Conservation (phyloP, 2,329 filamentous ascomycete genomes). For the Sporothrix pallida region DNA sequence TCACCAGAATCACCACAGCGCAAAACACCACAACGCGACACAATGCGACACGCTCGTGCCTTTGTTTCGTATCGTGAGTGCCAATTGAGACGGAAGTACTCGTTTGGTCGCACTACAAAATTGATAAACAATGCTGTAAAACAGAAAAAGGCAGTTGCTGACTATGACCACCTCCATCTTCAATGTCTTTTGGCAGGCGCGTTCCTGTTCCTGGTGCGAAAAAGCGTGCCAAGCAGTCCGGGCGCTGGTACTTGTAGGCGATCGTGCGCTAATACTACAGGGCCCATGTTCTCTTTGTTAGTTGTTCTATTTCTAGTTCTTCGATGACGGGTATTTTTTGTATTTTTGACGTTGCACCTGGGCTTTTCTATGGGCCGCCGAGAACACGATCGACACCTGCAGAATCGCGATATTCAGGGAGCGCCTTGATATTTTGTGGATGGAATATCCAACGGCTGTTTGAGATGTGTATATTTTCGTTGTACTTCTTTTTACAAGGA, state of each 20-base stretch:
- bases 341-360: not conserved
- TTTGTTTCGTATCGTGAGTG: too few species aligned
- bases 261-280: not conserved
- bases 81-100: too few species aligned
- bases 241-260: not conserved
- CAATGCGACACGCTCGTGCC: not conserved
- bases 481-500: not conserved
- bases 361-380: constrained; percentile 12
- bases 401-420: constrained; percentile 27
- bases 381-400: constrained; percentile 22
- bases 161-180: not conserved
- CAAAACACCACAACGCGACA: too few species aligned
- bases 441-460: not conserved
- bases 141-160: not conserved
- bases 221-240: constrained; percentile 16
- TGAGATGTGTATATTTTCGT: too few species aligned
- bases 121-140: too few species aligned
- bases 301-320: constrained; percentile 18
- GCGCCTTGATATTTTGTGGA: constrained; percentile 17
- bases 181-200: not conserved
- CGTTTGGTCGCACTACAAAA: too few species aligned
- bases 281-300: constrained; percentile 10
- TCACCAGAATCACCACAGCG: too few species aligned
- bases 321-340: not conserved
- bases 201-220: constrained; percentile 26